Percentiles rank a stretch among this genome's conserved stretches.
These are phyloP conservation scores for Phytophthora pseudosyringae DNA, from an alignment of 352 stramenopile genomes.

Conservation along the genomic window DNA sequence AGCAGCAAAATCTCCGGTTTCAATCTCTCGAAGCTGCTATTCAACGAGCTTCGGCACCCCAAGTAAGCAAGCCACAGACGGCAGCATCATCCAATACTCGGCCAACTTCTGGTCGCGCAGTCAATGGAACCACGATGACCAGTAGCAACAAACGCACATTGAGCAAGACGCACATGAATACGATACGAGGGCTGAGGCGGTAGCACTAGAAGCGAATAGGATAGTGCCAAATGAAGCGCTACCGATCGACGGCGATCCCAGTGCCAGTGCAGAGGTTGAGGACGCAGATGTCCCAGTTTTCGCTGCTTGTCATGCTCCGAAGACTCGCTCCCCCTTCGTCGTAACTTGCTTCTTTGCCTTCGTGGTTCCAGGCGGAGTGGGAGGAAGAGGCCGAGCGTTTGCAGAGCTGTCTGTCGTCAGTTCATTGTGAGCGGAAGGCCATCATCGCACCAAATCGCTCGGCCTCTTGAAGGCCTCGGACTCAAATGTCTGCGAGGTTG, in stretches of 20 bases:
- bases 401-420: slow-evolving; percentile 18
- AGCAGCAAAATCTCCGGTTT: slow-evolving; percentile 48
- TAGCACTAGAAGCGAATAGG: slow-evolving; percentile 7
- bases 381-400: not conserved
- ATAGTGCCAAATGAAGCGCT: not conserved
- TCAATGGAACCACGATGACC: not conserved
- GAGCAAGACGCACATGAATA: slow-evolving; percentile 38
- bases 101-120: not conserved
- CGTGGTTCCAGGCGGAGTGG: too few species aligned
- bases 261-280: too few species aligned
- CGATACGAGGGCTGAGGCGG: slow-evolving; percentile 35
- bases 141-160: slow-evolving; percentile 15
- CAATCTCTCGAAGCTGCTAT: slow-evolving; percentile 49
- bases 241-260: too few species aligned
- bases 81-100: not conserved
- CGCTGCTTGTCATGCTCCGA: too few species aligned
- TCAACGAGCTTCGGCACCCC: slow-evolving; percentile 10
- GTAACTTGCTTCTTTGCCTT: too few species aligned
- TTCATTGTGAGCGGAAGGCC: slow-evolving; percentile 12
- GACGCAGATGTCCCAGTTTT: too few species aligned
- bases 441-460: slow-evolving; percentile 5
- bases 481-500: too few species aligned
- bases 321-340: too few species aligned
- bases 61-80: slow-evolving; percentile 3
- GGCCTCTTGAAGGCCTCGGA: too few species aligned